A percentile compares a stretch with the other conserved stretches of the same genome.
These are phyloP conservation scores for Phytopythium montanum DNA, from an alignment of 352 stramenopile species.

Conservation along the genomic window DNA sequence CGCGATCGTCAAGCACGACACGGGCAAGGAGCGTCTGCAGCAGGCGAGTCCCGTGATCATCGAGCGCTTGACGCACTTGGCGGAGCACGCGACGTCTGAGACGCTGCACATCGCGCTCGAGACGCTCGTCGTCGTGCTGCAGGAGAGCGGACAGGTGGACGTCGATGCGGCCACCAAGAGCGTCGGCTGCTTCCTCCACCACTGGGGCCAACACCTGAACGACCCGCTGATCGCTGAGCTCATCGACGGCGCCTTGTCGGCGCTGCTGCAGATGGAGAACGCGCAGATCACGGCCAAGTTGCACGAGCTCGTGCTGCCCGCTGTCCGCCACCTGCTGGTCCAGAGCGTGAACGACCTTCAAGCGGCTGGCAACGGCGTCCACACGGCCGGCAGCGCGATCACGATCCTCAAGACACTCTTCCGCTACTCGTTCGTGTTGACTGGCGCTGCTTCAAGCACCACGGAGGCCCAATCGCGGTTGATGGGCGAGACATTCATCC, in stretches of 20 bases:
- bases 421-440: conserved; percentile 61
- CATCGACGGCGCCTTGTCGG: conserved; percentile 62
- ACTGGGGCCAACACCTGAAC: conserved; percentile 70
- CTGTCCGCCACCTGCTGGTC: conserved; percentile 53
- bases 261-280: conserved; percentile 63
- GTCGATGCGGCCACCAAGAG: conserved; percentile 40
- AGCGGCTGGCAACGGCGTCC: conserved; percentile 46
- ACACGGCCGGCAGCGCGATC: conserved; percentile 60
- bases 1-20: conserved; percentile 59
- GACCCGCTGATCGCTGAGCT: conserved; percentile 73
- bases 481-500: conserved; percentile 60
- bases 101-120: conserved; percentile 78
- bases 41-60: conserved; percentile 47
- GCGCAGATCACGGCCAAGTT: conserved; percentile 49
- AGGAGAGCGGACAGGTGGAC: conserved; percentile 40
- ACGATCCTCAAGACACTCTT: conserved; percentile 74
- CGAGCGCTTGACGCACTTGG: conserved; percentile 53
- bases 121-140: conserved; percentile 68
- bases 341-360: conserved; percentile 46
- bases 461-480: conserved; percentile 31
- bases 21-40: conserved; percentile 51
- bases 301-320: conserved; percentile 61
- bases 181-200: conserved; percentile 56
- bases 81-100: conserved; percentile 55
- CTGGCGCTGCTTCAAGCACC: conserved; percentile 6